Evolutionary conservation across 208 protist genomes (phyloP).

Genomic region (Trypanosoma grayi): DNA sequence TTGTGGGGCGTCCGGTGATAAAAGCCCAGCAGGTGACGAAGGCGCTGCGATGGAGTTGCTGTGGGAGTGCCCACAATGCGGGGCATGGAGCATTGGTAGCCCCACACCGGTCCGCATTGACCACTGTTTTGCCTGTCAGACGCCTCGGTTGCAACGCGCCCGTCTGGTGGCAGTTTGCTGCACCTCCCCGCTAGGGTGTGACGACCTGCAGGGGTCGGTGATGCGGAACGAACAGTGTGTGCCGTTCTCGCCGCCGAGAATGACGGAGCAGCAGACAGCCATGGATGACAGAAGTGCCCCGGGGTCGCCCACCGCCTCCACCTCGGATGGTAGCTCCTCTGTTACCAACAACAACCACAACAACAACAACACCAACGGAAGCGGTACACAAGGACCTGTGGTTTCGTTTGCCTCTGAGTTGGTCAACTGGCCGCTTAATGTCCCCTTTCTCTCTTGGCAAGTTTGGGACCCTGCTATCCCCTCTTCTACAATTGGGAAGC

Average conservation of each 20-base stretch:
- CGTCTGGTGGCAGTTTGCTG: constrained; percentile 37
- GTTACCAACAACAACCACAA: background rate
- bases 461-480: constrained; percentile 85
- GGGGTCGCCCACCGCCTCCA: background rate
- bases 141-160: constrained; percentile 53
- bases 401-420: constrained; percentile 32
- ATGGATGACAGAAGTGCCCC: background rate
- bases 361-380: background rate
- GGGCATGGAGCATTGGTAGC: constrained; percentile 49
- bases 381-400: no score
- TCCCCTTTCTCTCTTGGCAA: constrained; percentile 86
- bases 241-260: background rate
- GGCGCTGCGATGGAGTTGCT: constrained; percentile 32
- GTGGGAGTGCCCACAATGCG: constrained; percentile 88
- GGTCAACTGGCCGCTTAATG: constrained; percentile 78
- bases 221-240: constrained; percentile 14
- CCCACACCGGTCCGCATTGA: constrained; percentile 27
- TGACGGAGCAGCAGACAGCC: background rate
- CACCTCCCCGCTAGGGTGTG: constrained; percentile 12
- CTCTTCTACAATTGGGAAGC: constrained; percentile 42
- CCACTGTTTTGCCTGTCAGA: constrained; percentile 42
- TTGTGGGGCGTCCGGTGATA: background rate
- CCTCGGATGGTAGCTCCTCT: background rate
- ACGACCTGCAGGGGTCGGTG: constrained; percentile 9
- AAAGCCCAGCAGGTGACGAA: background rate